A percentile compares a stretch with the other conserved stretches of the same genome.
These are phyloP conservation scores for Yarrowia alimentaria DNA, from an alignment of 805 yeast genomes.

Conservation along the genomic window DNA sequence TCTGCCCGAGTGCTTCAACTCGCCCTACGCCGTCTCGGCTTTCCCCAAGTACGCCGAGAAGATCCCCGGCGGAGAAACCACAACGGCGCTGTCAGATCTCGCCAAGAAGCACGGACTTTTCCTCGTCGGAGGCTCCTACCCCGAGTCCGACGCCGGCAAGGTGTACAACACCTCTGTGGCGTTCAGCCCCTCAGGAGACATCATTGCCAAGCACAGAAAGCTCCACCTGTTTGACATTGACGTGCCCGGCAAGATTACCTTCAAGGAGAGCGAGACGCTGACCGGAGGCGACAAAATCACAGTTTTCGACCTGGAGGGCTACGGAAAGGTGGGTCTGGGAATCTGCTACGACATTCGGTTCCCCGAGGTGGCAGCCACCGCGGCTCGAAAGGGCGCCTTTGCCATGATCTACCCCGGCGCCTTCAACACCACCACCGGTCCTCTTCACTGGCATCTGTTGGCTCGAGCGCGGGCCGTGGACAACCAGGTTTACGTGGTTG, in stretches of 20 bases:
- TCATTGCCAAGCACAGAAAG: slow-evolving; percentile 86
- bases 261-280: slow-evolving; percentile 74
- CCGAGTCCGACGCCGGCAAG: slow-evolving; percentile 64
- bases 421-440: slow-evolving; percentile 89
- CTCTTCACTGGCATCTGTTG: slow-evolving; percentile 81
- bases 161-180: slow-evolving; percentile 72
- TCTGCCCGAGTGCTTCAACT: slow-evolving; percentile 94
- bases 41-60: slow-evolving; percentile 84
- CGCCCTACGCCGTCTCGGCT: slow-evolving; percentile 86
- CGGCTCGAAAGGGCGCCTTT: slow-evolving; percentile 67
- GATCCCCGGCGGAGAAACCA: slow-evolving; percentile 70
- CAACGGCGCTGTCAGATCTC: slow-evolving; percentile 57
- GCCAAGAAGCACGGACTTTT: slow-evolving; percentile 65
- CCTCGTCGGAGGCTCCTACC: slow-evolving; percentile 89
- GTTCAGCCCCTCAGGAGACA: slow-evolving; percentile 66
- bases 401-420: slow-evolving; percentile 88
- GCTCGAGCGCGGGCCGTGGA: slow-evolving; percentile 87
- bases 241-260: slow-evolving; percentile 85
- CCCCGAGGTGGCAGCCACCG: slow-evolving; percentile 78
- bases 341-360: slow-evolving; percentile 92
- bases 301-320: slow-evolving; percentile 61
- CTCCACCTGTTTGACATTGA: slow-evolving; percentile 90
- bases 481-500: slow-evolving; percentile 76
- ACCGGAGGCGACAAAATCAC: slow-evolving; percentile 83
- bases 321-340: slow-evolving; percentile 75